phyloP scores from a whole-genome alignment of 208 protist genomes.

The Phytomonas sp. region DNA sequence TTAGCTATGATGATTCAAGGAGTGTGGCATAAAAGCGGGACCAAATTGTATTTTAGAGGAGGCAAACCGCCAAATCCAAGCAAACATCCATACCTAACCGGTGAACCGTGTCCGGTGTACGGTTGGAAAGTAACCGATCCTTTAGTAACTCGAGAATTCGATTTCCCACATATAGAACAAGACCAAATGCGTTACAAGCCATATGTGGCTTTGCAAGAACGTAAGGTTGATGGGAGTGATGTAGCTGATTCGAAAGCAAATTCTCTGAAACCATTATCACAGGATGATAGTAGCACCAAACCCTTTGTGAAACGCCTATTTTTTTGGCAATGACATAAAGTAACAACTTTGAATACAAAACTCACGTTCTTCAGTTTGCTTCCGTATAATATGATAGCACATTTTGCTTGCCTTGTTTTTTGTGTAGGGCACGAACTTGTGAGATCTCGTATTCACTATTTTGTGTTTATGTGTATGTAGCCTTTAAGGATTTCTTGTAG shows the following conservation, averaged over 20 bases:
- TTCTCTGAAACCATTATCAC: neutral
- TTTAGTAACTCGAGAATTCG: constrained; percentile 73
- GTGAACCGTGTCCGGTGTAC: constrained; percentile 86
- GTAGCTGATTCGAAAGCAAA: neutral
- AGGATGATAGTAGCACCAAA: constrained; percentile 29
- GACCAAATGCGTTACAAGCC: constrained; percentile 76
- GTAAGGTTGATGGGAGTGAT: constrained; percentile 57
- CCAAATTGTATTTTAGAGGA: constrained; percentile 82
- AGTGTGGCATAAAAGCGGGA: constrained; percentile 86
- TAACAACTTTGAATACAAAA: neutral
- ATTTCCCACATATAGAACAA: constrained; percentile 57
- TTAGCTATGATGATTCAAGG: constrained; percentile 88
- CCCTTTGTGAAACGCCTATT: constrained; percentile 83
- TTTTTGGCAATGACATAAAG: constrained; percentile 67
- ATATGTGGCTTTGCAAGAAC: constrained; percentile 82
- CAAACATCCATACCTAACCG: constrained; percentile 81
- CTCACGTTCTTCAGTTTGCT: neutral
- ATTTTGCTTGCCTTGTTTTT: neutral
- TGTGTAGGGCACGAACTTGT: too few species aligned
- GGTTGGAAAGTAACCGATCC: constrained; percentile 83
- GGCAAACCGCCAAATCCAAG: constrained; percentile 86
- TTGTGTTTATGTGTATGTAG: constrained; percentile 8
- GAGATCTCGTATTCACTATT: too few species aligned
- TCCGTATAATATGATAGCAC: neutral
- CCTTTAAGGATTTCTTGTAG: constrained; percentile 1